phyloP scores from a whole-genome alignment of 78 protist genomes.

The slime mould (Dictyostelium discoideum) region dicty_2.7 NC_007091.3:1762501-1763000 shows the following conservation, averaged over 20 bases:
- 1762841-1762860: not conserved
- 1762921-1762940: not conserved
- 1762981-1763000: not conserved
- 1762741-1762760: not conserved
- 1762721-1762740: not conserved
- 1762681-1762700: not conserved
- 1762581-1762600: no score
- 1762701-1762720: not conserved
- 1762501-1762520: not conserved
- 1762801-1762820: not conserved
- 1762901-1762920: not conserved
- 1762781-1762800: not conserved
- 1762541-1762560: no score
- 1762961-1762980: not conserved
- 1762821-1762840: not conserved
- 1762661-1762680: no score
- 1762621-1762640: no score
- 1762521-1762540: no score
- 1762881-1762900: not conserved
- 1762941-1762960: not conserved
- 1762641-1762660: no score
- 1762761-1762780: not conserved
- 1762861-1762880: not conserved
- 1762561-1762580: no score
- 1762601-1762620: no score